phyloP scores from a whole-genome alignment of 2,329 filamentous ascomycete genomes.

The Nothopassalora personata region DNA sequence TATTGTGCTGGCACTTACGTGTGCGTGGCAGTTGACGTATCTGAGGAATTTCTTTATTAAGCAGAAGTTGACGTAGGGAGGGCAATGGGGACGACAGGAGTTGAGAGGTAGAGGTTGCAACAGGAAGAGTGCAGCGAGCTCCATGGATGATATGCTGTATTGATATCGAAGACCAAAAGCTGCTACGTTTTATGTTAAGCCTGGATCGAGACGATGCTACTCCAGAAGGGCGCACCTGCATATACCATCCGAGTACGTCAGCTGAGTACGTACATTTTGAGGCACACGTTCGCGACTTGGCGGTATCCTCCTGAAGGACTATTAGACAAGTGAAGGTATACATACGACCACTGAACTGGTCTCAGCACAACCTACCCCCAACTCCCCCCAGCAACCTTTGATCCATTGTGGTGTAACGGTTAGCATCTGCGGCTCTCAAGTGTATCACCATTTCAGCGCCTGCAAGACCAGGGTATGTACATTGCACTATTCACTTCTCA shows the following conservation, averaged over 20 bases:
- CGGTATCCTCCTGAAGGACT: too few relatives aligned
- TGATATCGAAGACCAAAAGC: constrained; percentile 3
- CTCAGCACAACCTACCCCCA: not conserved
- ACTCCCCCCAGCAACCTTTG: not conserved
- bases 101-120: not conserved
- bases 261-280: too few relatives aligned
- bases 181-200: not conserved
- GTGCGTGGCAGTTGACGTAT: constrained; percentile 95
- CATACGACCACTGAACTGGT: not conserved
- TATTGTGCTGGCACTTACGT: constrained; percentile 75
- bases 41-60: constrained; percentile 98
- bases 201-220: too few relatives aligned
- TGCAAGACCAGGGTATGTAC: not conserved
- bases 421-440: constrained; percentile 1
- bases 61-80: constrained; percentile 84
- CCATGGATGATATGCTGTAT: constrained; percentile 1
- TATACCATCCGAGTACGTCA: too few relatives aligned
- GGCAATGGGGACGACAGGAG: not conserved
- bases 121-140: not conserved
- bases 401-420: constrained; percentile 1
- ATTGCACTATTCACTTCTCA: not conserved
- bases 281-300: too few relatives aligned
- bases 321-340: not conserved
- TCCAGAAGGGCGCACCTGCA: too few relatives aligned
- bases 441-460: not conserved